Conservation (phyloP, 2,329 filamentous ascomycete species). For the Hortaea werneckii region DNA sequence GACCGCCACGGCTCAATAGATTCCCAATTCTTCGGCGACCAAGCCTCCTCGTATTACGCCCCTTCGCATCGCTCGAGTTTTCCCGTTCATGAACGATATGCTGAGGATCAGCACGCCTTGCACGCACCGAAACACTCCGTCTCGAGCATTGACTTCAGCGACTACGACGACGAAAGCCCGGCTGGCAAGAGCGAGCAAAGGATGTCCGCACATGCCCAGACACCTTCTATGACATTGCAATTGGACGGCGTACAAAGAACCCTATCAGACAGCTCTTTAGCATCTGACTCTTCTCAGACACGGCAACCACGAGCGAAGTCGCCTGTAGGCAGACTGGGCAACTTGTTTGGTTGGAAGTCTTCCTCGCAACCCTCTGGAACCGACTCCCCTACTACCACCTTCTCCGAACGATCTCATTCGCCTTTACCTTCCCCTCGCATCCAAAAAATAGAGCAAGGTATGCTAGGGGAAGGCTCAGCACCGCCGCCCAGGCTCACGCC, state of each 20-base stretch:
- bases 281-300: slow-evolving; percentile 9
- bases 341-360: slow-evolving; percentile 58
- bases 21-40: slow-evolving; percentile 13
- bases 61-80: slow-evolving; percentile 15
- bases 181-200: background rate
- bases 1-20: slow-evolving; percentile 18
- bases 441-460: slow-evolving; percentile 17
- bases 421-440: slow-evolving; percentile 45
- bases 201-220: slow-evolving; percentile 5
- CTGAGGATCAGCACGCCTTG: slow-evolving; percentile 13
- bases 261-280: slow-evolving; percentile 23
- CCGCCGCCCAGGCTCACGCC: slow-evolving; percentile 29
- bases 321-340: slow-evolving; percentile 44
- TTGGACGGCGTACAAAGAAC: slow-evolving; percentile 25
- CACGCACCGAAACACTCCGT: slow-evolving; percentile 17
- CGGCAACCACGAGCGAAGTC: slow-evolving; percentile 31
- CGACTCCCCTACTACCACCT: slow-evolving; percentile 49
- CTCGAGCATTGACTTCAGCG: slow-evolving; percentile 16
- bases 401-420: slow-evolving; percentile 51
- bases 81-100: slow-evolving; percentile 18
- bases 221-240: slow-evolving; percentile 25
- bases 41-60: slow-evolving; percentile 13
- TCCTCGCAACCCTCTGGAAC: slow-evolving; percentile 41
- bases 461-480: slow-evolving; percentile 21
- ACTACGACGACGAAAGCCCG: slow-evolving; percentile 6